Evolutionary conservation across 2,329 filamentous ascomycete species (phyloP), one percentile per base, ranked within the genome.

Genomic region (Sclerotinia glacialis): DNA sequence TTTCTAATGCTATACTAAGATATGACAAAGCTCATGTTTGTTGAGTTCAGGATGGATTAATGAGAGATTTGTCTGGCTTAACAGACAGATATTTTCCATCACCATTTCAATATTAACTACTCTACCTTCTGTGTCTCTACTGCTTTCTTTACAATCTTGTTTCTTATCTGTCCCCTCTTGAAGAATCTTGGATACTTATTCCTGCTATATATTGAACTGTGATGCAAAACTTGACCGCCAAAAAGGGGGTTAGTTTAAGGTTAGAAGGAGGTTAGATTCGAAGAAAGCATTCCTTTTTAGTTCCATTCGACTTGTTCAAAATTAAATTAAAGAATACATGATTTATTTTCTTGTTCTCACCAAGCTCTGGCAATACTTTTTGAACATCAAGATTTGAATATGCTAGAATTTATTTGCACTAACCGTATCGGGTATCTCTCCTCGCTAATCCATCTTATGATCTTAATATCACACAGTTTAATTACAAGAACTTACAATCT

Each of bases 181-280:
- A 37, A 8, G 9, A 12, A 0, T 14, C 12, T 37, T 40, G 21
- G 5, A 21, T 54, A 54, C 9, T 8, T 23, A 12, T 5, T 12
- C 3, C 11, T 34, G 5, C 8, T 12, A n/a, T n/a, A 11, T 7
- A 14, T 16, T 1, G 7, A 6, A 40, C 4, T 23, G 18, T n/a
- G 1, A 7, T 23, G 5, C 1, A 4, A 12, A 9, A 3, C 2
- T 0, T 12, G 8, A 31, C 7, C 5, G 7, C 26, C 0, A 18
- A 5, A 7, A 2, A 37, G 5, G 14, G 31, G 8, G 1, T 12
- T 40, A 14, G 8, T 1, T 14, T 11, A n/a, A n/a, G n/a, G n/a
- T n/a, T n/a, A n/a, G n/a, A n/a, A n/a, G n/a, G n/a, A n/a, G n/a
- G n/a, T n/a, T n/a, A 34, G 5, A 21, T 49, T 23, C 40, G 7